A percentile compares a stretch with the other conserved stretches of the same genome.
Evolutionary conservation across 257 asterid genomes (phyloP).

Genomic region (Coffea eugenioides): DNA sequence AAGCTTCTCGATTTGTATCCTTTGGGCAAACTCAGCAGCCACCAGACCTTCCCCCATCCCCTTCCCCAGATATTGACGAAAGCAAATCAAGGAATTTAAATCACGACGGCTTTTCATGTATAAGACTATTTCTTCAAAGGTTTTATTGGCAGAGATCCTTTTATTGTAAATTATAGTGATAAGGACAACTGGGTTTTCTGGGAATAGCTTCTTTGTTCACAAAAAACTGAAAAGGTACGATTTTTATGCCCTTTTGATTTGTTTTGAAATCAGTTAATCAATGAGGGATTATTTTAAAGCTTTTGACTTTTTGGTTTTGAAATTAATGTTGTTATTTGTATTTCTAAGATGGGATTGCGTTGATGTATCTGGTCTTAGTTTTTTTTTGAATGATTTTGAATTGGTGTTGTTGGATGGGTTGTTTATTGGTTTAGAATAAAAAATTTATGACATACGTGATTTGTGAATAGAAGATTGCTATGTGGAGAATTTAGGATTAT

Average conservation of each 20-base stretch:
- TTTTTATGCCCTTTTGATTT: constrained; percentile 1
- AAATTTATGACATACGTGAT: background rate
- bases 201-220: background rate
- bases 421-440: background rate
- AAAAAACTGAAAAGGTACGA: constrained; percentile 3
- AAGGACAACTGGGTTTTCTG: constrained; percentile 10
- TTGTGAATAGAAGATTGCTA: background rate
- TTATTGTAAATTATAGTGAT: constrained; percentile 2
- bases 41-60: background rate
- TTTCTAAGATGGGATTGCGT: background rate
- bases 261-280: background rate
- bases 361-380: background rate
- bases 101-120: background rate
- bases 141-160: background rate
- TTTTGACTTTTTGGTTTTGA: background rate
- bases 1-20: constrained; percentile 29
- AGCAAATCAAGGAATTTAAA: constrained; percentile 12
- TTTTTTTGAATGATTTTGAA: background rate
- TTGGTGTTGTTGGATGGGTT: background rate
- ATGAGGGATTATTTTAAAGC: background rate
- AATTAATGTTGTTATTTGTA: background rate
- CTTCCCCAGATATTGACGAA: background rate
- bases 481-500: constrained; percentile 3
- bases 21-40: constrained; percentile 27
- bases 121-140: background rate